Percentiles rank a stretch among this genome's conserved stretches.
Conservation (phyloP, 768 basidiomycete genomes). For the Termitomyces sp. region DNA sequence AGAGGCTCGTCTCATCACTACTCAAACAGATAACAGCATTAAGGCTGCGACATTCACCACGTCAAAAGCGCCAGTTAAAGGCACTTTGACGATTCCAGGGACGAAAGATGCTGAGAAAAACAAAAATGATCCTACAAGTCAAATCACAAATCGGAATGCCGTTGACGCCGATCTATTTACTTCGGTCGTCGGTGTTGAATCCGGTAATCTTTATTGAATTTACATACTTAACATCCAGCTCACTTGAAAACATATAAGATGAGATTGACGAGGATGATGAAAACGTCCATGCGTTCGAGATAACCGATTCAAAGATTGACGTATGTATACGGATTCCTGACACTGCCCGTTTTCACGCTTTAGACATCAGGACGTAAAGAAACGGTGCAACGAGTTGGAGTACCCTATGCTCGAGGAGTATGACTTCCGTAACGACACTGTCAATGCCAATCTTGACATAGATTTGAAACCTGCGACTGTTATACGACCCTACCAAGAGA, state of each 20-base stretch:
- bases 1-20: conserved; percentile 74
- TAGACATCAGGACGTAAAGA: conserved; percentile 77
- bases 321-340: conserved; percentile 34
- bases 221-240: not conserved
- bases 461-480: conserved; percentile 97
- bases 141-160: conserved; percentile 18
- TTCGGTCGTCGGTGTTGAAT: conserved; percentile 93
- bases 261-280: conserved; percentile 98
- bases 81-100: conserved; percentile 83
- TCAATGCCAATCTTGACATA: conserved; percentile 96
- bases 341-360: conserved; percentile 2
- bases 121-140: conserved; percentile 38
- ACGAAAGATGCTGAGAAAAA: conserved; percentile 72
- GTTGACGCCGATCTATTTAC: conserved; percentile 83
- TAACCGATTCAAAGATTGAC: conserved; percentile 91
- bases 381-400: conserved; percentile 93
- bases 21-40: conserved; percentile 67
- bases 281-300: conserved; percentile 95
- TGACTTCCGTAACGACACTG: conserved; percentile 95
- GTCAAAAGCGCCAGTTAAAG: conserved; percentile 76
- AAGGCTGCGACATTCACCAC: conserved; percentile 75
- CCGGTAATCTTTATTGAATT: conserved; percentile 43
- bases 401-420: conserved; percentile 99
- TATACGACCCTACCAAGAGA: conserved; percentile 98
- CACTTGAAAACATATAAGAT: conserved; percentile 39